These are phyloP conservation scores for Penicillium canescens DNA, from an alignment of 495 filamentous ascomycete species.

Conservation along the genomic window DNA sequence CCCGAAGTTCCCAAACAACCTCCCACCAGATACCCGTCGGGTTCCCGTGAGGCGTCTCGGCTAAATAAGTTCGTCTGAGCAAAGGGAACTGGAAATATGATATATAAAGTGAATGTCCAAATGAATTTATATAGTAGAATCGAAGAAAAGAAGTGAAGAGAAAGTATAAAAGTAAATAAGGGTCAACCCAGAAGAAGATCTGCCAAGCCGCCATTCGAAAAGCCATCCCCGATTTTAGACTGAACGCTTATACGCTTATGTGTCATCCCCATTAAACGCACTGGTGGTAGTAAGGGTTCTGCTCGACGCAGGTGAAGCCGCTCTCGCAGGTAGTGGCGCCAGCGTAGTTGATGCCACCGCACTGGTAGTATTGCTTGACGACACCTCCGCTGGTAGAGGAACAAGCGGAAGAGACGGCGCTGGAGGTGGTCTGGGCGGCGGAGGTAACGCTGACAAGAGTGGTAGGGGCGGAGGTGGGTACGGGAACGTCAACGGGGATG, in stretches of 20 bases:
- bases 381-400: constrained; percentile 18
- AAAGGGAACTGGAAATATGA: too few relatives aligned
- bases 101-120: neutral
- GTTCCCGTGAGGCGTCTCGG: too few relatives aligned
- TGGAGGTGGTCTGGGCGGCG: constrained; percentile 20
- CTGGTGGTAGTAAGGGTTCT: constrained; percentile 55
- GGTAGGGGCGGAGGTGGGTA: constrained; percentile 16
- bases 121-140: constrained; percentile 4
- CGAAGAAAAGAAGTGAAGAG: neutral
- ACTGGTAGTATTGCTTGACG: constrained; percentile 43
- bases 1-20: too few relatives aligned
- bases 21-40: too few relatives aligned
- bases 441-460: constrained; percentile 18
- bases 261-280: constrained; percentile 33
- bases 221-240: neutral
- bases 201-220: constrained; percentile 1
- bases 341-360: constrained; percentile 51
- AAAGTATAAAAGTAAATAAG: neutral
- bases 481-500: constrained; percentile 8
- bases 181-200: neutral
- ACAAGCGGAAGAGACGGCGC: constrained; percentile 11
- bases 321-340: constrained; percentile 48
- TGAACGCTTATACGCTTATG: neutral
- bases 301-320: constrained; percentile 42
- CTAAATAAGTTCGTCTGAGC: too few relatives aligned